Evolutionary conservation across 805 yeast genomes (phyloP).

Genomic region (Kuraishia ogatae): DNA sequence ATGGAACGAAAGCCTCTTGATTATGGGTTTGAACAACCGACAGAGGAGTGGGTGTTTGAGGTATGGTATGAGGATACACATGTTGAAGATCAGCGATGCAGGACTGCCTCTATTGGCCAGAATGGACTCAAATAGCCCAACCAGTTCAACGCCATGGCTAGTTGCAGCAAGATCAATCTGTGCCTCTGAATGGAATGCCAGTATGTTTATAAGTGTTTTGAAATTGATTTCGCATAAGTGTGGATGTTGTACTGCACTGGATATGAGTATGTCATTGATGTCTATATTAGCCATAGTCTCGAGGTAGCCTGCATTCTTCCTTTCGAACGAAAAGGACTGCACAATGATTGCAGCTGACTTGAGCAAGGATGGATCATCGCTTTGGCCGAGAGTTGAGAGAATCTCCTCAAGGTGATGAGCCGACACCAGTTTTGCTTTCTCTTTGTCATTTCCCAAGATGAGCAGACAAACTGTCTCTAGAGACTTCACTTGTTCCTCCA

Average conservation of each 20-base stretch:
- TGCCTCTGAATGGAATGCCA: conserved; percentile 12
- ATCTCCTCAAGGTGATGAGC: conserved; percentile 7
- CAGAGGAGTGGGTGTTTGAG: conserved; percentile 8
- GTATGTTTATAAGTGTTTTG: conserved; percentile 16
- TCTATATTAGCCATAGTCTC: conserved; percentile 5
- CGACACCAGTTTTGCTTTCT: conserved; percentile 11
- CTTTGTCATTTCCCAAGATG: conserved; percentile 21
- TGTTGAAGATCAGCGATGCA: conserved; percentile 11
- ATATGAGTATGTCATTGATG: conserved; percentile 9
- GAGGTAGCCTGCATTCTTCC: conserved; percentile 13
- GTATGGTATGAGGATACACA: conserved; percentile 17
- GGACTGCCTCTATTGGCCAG: conserved; percentile 5
- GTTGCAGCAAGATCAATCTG: conserved; percentile 6
- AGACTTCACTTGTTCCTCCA: neutral
- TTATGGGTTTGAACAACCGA: conserved; percentile 13
- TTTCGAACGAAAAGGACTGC: conserved; percentile 18
- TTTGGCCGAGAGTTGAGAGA: conserved; percentile 7
- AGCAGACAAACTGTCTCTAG: conserved; percentile 9
- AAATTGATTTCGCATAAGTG: conserved; percentile 16
- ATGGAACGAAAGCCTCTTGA: conserved; percentile 12
- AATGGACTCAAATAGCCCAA: conserved; percentile 9
- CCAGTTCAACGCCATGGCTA: conserved; percentile 8
- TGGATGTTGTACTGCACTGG: conserved; percentile 12
- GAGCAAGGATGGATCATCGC: conserved; percentile 9
- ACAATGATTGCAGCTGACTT: conserved; percentile 16